phyloP scores from a whole-genome alignment of 2,329 filamentous ascomycete genomes.

The Penicillium expansum region DNA sequence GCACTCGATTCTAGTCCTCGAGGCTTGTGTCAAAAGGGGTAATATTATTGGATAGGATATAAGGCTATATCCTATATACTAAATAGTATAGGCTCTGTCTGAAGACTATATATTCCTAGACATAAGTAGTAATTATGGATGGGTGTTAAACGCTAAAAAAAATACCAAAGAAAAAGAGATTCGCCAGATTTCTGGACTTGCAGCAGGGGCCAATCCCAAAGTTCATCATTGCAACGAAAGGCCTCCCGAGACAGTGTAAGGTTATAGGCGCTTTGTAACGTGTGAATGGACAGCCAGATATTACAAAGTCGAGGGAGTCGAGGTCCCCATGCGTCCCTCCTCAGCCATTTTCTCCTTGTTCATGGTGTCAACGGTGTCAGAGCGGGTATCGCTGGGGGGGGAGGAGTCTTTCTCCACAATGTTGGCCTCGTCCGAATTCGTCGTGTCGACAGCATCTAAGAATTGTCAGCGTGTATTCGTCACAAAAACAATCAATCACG shows the following conservation, averaged over 20 bases:
- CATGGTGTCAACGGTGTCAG: not conserved
- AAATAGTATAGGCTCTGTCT: too few species aligned
- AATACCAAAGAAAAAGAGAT: too few species aligned
- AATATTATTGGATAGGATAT: too few species aligned
- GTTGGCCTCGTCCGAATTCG: not conserved
- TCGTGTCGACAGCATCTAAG: not conserved
- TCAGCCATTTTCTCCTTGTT: not conserved
- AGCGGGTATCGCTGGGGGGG: not conserved
- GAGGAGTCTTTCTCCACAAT: not conserved
- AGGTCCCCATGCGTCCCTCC: not conserved
- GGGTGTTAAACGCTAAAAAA: too few species aligned
- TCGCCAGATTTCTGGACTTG: too few species aligned
- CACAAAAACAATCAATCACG: not conserved
- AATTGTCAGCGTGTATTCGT: not conserved
- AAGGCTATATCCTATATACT: too few species aligned
- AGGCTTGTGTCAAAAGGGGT: too few species aligned
- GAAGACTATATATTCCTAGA: too few species aligned
- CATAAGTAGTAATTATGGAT: too few species aligned
- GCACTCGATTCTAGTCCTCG: too few species aligned
- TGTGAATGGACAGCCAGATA: not conserved
- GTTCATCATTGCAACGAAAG: not conserved
- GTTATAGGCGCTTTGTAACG: not conserved
- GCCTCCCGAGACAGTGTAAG: not conserved
- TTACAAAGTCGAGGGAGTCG: not conserved
- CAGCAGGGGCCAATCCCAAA: not conserved